These are phyloP conservation scores for Ophiostoma tasmaniense DNA, from an alignment of 2,329 filamentous ascomycete genomes.

Conservation along the genomic window DNA sequence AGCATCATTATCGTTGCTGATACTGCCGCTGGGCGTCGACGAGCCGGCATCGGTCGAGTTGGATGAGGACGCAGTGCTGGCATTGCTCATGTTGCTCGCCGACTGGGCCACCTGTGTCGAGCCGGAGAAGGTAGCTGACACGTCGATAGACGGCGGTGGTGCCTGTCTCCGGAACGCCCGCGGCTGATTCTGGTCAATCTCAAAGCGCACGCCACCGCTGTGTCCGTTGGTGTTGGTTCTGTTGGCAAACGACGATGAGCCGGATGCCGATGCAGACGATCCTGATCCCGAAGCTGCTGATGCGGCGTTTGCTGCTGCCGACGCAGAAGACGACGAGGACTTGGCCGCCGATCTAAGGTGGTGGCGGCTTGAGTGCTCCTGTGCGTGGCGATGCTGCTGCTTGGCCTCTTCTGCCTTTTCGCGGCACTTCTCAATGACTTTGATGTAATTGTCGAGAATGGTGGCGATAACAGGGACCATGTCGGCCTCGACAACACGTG, in stretches of 20 bases:
- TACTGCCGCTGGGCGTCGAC: neutral
- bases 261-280: neutral
- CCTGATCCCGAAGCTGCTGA: neutral
- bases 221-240: neutral
- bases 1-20: slow-evolving; percentile 38
- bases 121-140: slow-evolving; percentile 49
- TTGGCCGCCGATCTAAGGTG: slow-evolving; percentile 42
- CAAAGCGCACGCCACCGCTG: neutral
- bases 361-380: slow-evolving; percentile 43
- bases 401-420: slow-evolving; percentile 80
- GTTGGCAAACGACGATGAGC: slow-evolving; percentile 21
- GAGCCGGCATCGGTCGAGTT: neutral
- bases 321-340: slow-evolving; percentile 34
- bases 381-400: slow-evolving; percentile 49
- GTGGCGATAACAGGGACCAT: slow-evolving; percentile 99
- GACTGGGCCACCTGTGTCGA: slow-evolving; percentile 10
- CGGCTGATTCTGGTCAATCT: slow-evolving; percentile 41
- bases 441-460: slow-evolving; percentile 96
- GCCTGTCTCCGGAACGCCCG: slow-evolving; percentile 59
- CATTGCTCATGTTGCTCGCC: slow-evolving; percentile 10
- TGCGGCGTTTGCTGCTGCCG: slow-evolving; percentile 28
- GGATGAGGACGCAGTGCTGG: neutral
- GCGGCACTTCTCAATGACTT: slow-evolving; percentile 84
- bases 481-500: slow-evolving; percentile 92
- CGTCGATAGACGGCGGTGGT: slow-evolving; percentile 76